A percentile compares a stretch with the other conserved stretches of the same genome.
phyloP scores from a whole-genome alignment of 163 green algal genomes.

The Chloroidium sp. region DNA sequence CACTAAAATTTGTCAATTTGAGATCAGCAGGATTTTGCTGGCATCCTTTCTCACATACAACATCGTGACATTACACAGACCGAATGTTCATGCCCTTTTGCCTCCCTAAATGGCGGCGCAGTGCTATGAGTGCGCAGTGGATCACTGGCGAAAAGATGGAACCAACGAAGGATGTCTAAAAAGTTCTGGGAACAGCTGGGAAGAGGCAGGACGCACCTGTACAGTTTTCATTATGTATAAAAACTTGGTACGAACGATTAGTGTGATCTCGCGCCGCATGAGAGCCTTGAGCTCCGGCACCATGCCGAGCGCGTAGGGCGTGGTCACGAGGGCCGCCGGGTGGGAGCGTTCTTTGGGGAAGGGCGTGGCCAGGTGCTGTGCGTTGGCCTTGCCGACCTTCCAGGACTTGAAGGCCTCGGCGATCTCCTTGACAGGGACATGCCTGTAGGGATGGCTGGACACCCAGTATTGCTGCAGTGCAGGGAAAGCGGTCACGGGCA shows the following conservation, averaged over 20 bases:
- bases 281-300: slow-evolving; percentile 14
- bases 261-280: slow-evolving; percentile 18
- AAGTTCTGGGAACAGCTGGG: slow-evolving; percentile 1
- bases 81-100: too few species aligned
- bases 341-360: not conserved
- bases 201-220: slow-evolving; percentile 3
- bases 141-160: too few species aligned
- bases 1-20: too few species aligned
- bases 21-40: too few species aligned
- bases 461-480: slow-evolving; percentile 21
- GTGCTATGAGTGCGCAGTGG: too few species aligned
- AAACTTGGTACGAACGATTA: slow-evolving; percentile 14
- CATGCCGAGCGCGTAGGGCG: slow-evolving; percentile 5
- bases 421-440: slow-evolving; percentile 10
- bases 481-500: too few species aligned
- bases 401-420: slow-evolving; percentile 6
- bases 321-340: slow-evolving; percentile 3
- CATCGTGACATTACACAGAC: too few species aligned
- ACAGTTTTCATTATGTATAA: slow-evolving; percentile 21
- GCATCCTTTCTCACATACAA: too few species aligned
- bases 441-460: not conserved
- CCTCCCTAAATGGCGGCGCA: too few species aligned
- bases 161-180: slow-evolving; percentile 11
- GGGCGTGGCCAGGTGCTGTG: slow-evolving; percentile 5
- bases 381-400: not conserved